Evolutionary conservation across 805 yeast species (phyloP).

Genomic region (Jamesozyma lodderae): DNA sequence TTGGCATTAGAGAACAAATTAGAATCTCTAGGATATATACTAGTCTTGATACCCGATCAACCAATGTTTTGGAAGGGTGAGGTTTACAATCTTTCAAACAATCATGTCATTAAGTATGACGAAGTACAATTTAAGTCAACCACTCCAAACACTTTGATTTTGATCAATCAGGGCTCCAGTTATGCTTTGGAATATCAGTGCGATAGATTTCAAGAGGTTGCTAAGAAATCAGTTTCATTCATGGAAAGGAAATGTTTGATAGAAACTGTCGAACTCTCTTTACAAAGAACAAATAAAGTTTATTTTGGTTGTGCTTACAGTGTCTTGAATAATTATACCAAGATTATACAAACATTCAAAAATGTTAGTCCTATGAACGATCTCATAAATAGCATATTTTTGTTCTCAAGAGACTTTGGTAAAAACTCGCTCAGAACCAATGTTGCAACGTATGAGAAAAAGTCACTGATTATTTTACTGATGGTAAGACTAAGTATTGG

Average conservation of each 20-base stretch:
- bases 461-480: slow-evolving; percentile 59
- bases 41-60: slow-evolving; percentile 69
- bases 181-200: slow-evolving; percentile 46
- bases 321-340: slow-evolving; percentile 52
- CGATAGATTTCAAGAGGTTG: slow-evolving; percentile 47
- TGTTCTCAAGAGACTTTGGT: slow-evolving; percentile 75
- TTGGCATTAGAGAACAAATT: slow-evolving; percentile 21
- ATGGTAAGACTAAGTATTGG: slow-evolving; percentile 70
- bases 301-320: slow-evolving; percentile 61
- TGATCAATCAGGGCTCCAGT: slow-evolving; percentile 50
- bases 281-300: slow-evolving; percentile 53
- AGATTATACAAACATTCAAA: slow-evolving; percentile 45
- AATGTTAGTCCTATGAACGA: slow-evolving; percentile 62
- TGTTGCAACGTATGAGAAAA: slow-evolving; percentile 45
- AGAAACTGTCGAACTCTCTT: slow-evolving; percentile 61
- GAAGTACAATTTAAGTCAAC: slow-evolving; percentile 17
- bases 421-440: slow-evolving; percentile 57
- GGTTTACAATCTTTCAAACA: slow-evolving; percentile 43
- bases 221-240: slow-evolving; percentile 45
- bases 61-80: slow-evolving; percentile 90
- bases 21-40: slow-evolving; percentile 46
- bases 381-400: slow-evolving; percentile 60
- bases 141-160: slow-evolving; percentile 13
- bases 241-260: slow-evolving; percentile 63
- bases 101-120: slow-evolving; percentile 8